Evolutionary conservation across 345 rosid species (phyloP), one percentile per base, ranked within the genome.

Genomic region (Combretum micranthum): DNA sequence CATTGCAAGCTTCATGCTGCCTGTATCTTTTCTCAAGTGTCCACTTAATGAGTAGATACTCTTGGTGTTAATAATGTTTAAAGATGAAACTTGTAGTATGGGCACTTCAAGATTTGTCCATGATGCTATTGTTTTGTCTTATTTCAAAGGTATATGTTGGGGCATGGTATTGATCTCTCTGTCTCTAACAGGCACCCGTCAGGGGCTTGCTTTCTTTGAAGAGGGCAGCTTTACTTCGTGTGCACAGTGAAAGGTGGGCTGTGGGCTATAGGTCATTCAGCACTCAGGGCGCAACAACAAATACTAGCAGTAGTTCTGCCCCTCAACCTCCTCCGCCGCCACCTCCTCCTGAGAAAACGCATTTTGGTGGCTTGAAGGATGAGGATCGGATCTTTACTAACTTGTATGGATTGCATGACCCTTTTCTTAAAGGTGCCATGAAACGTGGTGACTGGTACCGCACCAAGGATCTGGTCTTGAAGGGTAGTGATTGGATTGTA

Each of bases 401-500:
- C 61, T 79, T 89, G 70, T 93, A 93, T 64, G 95, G 95, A 60
- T 25, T 87, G 71, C 92, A 82, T 52, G 99, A 90, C 63, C 97
- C 90, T 4, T 94, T 90, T 70, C 97, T 94, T 52, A 87, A 90
- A 75, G 97, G 96, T 60, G 92, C 99, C 47, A 82, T 85, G 95
- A 90, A 90, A 72, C 76, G 96, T 19, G 97, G 99, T 51, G 99
- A 86, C 48, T 92, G 97, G 97, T 20, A 90, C 58, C 75, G 97
- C 70, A 90, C 99, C 52, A 94, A 94, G 71, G 99, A 94, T 74
- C 74, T 90, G 82, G 99, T 90, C 16, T 78, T 80, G 66, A 90
- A 94, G 71, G 97, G 96, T 60, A n/a, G 95, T 64, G 99, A 94
- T 77, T 90, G 97, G 99, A 94, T 94, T 67, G 96, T 94, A 12